Base-by-base conservation (phyloP, 23 red algal species). In the Gracilaria gracilis region DNA sequence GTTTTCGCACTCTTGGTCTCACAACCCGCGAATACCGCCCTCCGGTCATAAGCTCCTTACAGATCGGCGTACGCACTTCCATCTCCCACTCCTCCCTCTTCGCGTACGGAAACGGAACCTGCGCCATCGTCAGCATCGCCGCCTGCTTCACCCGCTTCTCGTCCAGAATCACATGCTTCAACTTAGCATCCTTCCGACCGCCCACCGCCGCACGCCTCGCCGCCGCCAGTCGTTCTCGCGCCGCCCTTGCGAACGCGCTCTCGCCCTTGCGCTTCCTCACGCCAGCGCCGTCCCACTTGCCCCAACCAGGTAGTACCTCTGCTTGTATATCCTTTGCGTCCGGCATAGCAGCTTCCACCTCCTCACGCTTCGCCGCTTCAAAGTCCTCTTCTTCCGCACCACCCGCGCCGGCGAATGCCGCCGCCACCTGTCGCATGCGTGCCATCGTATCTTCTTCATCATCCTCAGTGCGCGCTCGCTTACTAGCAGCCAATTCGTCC, bases 271-370 rank as follows among this genome's bases (percentile, higher is more conserved):
- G 80, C 9, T 3, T 4, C 87, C 79, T 82, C 42, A 85, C 74
- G 7, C 81, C 81, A 0, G 64, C 81, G 13, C 90, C 90, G 57
- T 76, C 90, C 90, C 90, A 93, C 53, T 42, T 32, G 21, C 90
- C 90, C 90, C 90, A 93, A 19, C 90, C 90, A 61, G 90, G 90
- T n/a, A 93, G 70, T 29, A 86, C 81, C n/a, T 79, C 81, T 6
- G 90, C 90, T 23, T 69, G 31, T 20, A 86, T n/a, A 2, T 57
- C 39, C 38, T 64, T 86, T 27, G 90, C 90, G 16, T 62, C 47
- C 13, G 90, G 90, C 28, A 79, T 23, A 34, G 20, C 66, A 23
- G 21, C 37, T 29, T 87, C 90, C 11, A 93, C 53, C 20, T 84
- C 70, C 21, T 65, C 90, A 14, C 28, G 31, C 40, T 93, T 93